Conservation (phyloP, 2,329 filamentous ascomycete genomes). For the Fusarium verrucosum region DNA sequence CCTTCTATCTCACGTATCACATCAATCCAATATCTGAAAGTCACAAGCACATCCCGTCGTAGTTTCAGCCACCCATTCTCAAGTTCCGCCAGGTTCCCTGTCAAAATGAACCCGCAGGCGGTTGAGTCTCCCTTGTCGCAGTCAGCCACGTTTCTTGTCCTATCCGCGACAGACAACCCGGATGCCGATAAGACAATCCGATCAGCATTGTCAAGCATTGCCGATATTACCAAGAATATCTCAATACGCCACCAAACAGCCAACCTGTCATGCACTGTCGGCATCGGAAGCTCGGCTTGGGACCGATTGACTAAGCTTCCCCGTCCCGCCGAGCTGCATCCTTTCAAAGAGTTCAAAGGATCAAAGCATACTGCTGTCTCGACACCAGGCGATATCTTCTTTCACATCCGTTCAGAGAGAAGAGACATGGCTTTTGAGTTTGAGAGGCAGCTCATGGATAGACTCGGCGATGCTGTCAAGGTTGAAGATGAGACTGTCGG, state of each 20-base stretch:
- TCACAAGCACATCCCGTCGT: not conserved
- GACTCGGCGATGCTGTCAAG: conserved; percentile 57
- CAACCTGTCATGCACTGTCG: conserved; percentile 62
- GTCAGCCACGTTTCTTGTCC: conserved; percentile 63
- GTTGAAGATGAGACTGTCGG: conserved; percentile 64
- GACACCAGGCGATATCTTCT: conserved; percentile 65
- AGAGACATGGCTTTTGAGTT: conserved; percentile 68
- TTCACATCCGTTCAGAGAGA: conserved; percentile 67
- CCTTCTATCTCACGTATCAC: not conserved
- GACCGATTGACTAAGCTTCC: conserved; percentile 55
- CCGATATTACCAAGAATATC: conserved; percentile 62
- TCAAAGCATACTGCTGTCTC: conserved; percentile 60
- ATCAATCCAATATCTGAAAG: not conserved
- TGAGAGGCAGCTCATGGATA: conserved; percentile 62
- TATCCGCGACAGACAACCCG: conserved; percentile 51
- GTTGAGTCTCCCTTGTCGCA: conserved; percentile 62
- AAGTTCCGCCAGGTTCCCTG: not conserved
- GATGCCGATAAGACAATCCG: conserved; percentile 54
- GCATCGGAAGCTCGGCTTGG: conserved; percentile 64
- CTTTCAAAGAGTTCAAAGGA: conserved; percentile 60
- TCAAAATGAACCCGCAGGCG: conserved; percentile 47
- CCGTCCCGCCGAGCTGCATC: conserved; percentile 61
- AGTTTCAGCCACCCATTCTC: not conserved
- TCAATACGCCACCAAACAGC: conserved; percentile 58
- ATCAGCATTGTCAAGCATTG: conserved; percentile 55